These are phyloP conservation scores for Ustilago crameri DNA, from an alignment of 1,284 basidiomycete species.

Conservation along the genomic window DNA sequence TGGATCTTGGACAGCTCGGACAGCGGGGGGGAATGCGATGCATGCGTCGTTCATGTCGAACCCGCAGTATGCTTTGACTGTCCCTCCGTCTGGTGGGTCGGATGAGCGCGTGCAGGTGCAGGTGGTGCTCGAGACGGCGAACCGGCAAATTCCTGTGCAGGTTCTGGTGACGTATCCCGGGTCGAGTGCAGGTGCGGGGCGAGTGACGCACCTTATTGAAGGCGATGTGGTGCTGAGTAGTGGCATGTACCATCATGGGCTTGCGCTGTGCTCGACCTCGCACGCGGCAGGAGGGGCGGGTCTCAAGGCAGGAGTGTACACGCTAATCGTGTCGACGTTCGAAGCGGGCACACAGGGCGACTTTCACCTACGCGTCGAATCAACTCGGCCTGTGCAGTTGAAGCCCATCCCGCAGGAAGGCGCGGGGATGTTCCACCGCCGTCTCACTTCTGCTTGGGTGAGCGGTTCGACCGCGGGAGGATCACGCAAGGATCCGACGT, in stretches of 20 bases:
- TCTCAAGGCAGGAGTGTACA: constrained; percentile 75
- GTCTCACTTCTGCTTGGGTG: constrained; percentile 71
- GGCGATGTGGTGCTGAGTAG: constrained; percentile 80
- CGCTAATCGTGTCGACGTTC: constrained; percentile 83
- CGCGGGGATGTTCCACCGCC: constrained; percentile 85
- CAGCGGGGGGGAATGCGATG: constrained; percentile 83
- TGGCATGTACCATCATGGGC: constrained; percentile 83
- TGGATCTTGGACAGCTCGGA: constrained; percentile 74
- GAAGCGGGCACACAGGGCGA: constrained; percentile 77
- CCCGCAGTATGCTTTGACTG: constrained; percentile 81
- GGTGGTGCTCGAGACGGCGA: constrained; percentile 74
- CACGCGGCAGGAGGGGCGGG: not conserved
- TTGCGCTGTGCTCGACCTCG: constrained; percentile 73
- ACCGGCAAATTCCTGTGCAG: constrained; percentile 78
- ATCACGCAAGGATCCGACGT: constrained; percentile 75
- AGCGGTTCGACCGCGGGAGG: constrained; percentile 77
- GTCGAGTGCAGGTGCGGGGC: constrained; percentile 61
- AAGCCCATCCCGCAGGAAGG: constrained; percentile 77
- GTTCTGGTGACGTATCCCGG: constrained; percentile 72
- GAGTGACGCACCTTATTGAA: constrained; percentile 72
- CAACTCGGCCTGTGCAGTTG: constrained; percentile 70
- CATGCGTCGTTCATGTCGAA: constrained; percentile 86
- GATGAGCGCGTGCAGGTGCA: constrained; percentile 57
- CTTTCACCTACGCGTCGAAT: constrained; percentile 76
- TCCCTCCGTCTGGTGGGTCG: constrained; percentile 4